Evolutionary conservation across 169 alveolate genomes (phyloP), one percentile per base, ranked within the genome.

Genomic region (Cystoisospora suis): DNA sequence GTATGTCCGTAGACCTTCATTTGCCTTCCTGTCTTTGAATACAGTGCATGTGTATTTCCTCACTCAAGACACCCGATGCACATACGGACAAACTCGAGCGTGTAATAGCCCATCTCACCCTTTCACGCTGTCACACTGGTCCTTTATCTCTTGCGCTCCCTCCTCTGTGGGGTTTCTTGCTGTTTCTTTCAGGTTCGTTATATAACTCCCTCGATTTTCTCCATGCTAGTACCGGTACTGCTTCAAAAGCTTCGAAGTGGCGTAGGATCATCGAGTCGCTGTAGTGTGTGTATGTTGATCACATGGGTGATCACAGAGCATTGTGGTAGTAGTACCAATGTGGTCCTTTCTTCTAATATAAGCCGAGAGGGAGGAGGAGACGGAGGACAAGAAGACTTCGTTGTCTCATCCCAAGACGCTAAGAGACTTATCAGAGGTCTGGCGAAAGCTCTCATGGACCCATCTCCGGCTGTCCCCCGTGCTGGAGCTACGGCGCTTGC

Each of bases 401-500:
- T 38, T 34, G 15, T 72, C 27, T 1, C 83, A 6, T 38, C 56
- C 2, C 58, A 1, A 9, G 83, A 88, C 85, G 79, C 92, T 20
- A 75, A 79, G 75, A 80, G 88, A 12, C 47, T 88, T 56, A 83
- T 79, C 20, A 77, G 47, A 72, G 92, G 89, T 53, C 61, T 88
- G 77, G 89, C 92, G 6, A 80, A 89, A 42, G 69, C 89, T 42
- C 75, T 88, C 42, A 75, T 56, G 40, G 92, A 88, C 59, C 44
- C 69, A 17, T 88, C 92, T 20, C 89, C 92, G 3, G 42, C 92
- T 23, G 92, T 88, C 53, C 70, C 80, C 40, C 77, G 69, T 58
- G 92, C 92, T 29, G 92, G 89, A n/a, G 49, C 70, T 20, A 77
- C 83, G 72, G 92, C 92, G 7, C 83, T 88, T 65, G 86, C 92